These are phyloP conservation scores for Blastobotrys americana DNA, from an alignment of 805 yeast genomes.

Conservation along the genomic window DNA sequence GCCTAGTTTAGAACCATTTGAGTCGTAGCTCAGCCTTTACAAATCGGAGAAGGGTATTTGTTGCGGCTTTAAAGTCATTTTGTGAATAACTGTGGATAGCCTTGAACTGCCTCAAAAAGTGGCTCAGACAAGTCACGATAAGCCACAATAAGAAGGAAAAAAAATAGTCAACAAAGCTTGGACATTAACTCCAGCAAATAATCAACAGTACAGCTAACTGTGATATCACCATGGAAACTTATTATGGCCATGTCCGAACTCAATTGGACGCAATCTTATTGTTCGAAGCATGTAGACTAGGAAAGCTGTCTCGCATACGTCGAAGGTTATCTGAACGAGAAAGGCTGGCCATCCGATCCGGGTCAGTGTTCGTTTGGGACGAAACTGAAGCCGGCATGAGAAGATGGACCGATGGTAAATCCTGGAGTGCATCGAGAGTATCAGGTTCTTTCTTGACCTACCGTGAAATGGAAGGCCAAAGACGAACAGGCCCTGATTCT, in stretches of 20 bases:
- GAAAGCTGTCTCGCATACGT: slow-evolving; percentile 47
- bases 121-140: too few relatives aligned
- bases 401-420: slow-evolving; percentile 72
- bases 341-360: slow-evolving; percentile 46
- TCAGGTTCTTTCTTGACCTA: slow-evolving; percentile 55
- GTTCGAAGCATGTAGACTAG: slow-evolving; percentile 55
- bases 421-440: slow-evolving; percentile 69
- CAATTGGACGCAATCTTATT: slow-evolving; percentile 57
- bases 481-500: neutral
- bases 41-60: too few relatives aligned
- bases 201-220: too few relatives aligned
- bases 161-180: too few relatives aligned
- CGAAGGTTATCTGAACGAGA: slow-evolving; percentile 54
- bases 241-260: slow-evolving; percentile 51
- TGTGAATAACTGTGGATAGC: too few relatives aligned
- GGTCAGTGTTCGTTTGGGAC: slow-evolving; percentile 64
- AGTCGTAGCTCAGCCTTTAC: too few relatives aligned
- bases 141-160: too few relatives aligned
- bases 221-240: slow-evolving; percentile 47
- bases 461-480: slow-evolving; percentile 47
- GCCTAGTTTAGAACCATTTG: too few relatives aligned
- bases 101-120: too few relatives aligned
- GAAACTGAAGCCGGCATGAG: slow-evolving; percentile 64
- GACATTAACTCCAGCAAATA: too few relatives aligned
- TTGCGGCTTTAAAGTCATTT: too few relatives aligned